These are phyloP conservation scores for Gillenia trifoliata DNA, from an alignment of 306 rosid species.

Conservation along the genomic window DNA sequence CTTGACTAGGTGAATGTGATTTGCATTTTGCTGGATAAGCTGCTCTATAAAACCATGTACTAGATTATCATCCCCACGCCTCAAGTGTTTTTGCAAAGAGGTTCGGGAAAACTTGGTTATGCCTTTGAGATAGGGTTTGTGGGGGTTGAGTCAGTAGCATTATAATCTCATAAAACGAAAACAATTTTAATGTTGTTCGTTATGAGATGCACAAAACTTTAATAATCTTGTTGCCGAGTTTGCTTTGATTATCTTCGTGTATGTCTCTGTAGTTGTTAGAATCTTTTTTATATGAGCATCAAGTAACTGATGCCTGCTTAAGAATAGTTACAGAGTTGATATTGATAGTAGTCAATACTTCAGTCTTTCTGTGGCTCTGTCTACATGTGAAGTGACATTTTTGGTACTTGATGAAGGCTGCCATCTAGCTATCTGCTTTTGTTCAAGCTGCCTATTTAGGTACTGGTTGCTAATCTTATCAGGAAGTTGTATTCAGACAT, in stretches of 20 bases:
- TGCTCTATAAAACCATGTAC: too few species aligned
- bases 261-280: background rate
- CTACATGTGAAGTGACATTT: background rate
- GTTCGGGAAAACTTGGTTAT: background rate
- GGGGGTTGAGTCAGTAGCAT: background rate
- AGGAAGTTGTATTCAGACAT: too few species aligned
- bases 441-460: background rate
- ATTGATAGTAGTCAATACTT: background rate
- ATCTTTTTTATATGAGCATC: background rate
- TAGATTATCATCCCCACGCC: background rate
- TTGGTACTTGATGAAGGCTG: background rate
- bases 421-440: background rate
- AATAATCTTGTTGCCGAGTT: background rate
- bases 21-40: too few species aligned
- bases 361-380: background rate
- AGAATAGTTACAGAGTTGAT: background rate
- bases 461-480: background rate
- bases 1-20: background rate
- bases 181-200: background rate
- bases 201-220: background rate
- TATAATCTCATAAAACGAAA: background rate
- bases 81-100: background rate
- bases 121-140: background rate
- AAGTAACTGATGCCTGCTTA: background rate
- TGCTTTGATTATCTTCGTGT: background rate